Evolutionary conservation across 192 early-diverging fungal species (phyloP).

Genomic region (Dimargaris xerosporica): DNA sequence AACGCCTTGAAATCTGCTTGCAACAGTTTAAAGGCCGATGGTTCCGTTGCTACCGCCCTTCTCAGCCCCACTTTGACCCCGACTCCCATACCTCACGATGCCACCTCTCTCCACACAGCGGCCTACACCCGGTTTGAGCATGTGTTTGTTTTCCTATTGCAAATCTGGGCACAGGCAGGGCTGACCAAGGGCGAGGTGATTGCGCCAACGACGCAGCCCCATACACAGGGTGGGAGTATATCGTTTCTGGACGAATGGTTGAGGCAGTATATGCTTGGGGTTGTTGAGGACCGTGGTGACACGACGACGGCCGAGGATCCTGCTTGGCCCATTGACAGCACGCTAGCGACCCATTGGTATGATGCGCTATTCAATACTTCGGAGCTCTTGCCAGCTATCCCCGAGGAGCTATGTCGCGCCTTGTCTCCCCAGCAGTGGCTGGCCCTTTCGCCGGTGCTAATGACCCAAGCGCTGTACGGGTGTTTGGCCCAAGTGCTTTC

Average conservation of each 20-base stretch:
- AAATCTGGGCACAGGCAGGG: not conserved
- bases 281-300: not conserved
- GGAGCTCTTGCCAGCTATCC: not conserved
- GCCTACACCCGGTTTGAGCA: constrained; percentile 7
- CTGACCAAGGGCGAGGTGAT: not conserved
- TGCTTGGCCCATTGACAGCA: not conserved
- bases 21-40: not conserved
- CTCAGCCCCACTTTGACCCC: not conserved
- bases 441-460: not conserved
- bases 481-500: not conserved
- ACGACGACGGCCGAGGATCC: not conserved
- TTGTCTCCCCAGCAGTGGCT: constrained; percentile 3
- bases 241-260: not conserved
- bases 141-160: constrained; percentile 2
- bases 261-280: constrained; percentile 4
- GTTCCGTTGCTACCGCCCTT: not conserved
- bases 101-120: not conserved
- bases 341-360: not conserved
- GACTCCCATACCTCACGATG: not conserved
- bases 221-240: no score
- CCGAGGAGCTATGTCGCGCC: not conserved
- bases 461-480: constrained; percentile 3
- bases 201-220: not conserved
- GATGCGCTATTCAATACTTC: not conserved
- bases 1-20: not conserved